Evolutionary conservation across 306 rosid genomes (phyloP), one percentile per base, ranked within the genome.

Genomic region (Glycine soja): DNA sequence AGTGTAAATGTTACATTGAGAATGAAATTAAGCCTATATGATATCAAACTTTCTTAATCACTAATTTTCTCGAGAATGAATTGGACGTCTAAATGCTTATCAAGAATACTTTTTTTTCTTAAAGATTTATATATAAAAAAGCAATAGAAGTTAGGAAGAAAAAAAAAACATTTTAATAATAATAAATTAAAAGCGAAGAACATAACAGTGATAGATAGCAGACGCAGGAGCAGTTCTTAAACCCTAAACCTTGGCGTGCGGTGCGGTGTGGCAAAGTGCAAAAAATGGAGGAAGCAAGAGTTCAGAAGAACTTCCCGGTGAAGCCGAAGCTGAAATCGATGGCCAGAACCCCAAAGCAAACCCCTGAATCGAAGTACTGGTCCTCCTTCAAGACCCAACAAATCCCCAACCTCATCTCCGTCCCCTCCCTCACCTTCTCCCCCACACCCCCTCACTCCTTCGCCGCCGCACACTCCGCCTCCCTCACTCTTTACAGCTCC

Each of bases 341-440:
- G 72, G 83, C 92, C 3, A 85, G 96, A 79, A 88, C 87, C 3
- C 86, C 80, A 16, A 84, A 81, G 1, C 82, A 91, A 85, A 90
- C 93, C 10, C 40, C 91, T 0, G 97, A 93, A 82, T 93, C 98
- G 0, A 90, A 87, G 18, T 91, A 90, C 88, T 95, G 98, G 98
- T 92, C 97, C 24, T 95, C 98, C 78, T 92, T 93, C 90, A 92
- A 89, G 64, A 73, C 85, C 51, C 80, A 77, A 12, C 91, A 95
- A 80, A 89, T 93, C 82, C 89, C 94, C 0, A 51, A 86, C 10
- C 92, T 88, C 40, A 80, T 89, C 82, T 86, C 97, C 14, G 67
- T 93, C 11, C 86, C 89, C 72, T 86, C 93, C 77, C 80, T 91
- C 52, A 47, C 94, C 59, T 93, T 90, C 86, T 96, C 94, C 7